Evolutionary conservation across 176 grass and related monocot genomes (phyloP), one percentile per base, ranked within the genome.

Genomic region (Dendrocalamus sinicus): DNA sequence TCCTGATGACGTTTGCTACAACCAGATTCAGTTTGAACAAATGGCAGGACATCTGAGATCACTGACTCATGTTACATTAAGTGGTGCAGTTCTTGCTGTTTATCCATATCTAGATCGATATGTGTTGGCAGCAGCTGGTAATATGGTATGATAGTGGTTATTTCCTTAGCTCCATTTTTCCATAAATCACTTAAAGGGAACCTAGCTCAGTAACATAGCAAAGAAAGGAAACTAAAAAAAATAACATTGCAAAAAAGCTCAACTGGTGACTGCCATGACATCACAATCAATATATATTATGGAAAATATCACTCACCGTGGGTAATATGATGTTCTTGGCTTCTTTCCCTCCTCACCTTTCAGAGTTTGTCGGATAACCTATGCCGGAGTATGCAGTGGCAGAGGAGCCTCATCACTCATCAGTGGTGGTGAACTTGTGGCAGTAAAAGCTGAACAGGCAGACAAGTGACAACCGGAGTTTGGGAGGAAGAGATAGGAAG

Each of bases 41-140:
- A 89, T 89, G 80, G 50, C 80, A 86, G 91, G 86, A 64, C 86
- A 93, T 65, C 84, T 95, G 77, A 91, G 90, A 84, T 86, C 83
- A 85, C 43, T 98, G 67, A 80, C 81, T 84, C 93, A 99, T 75
- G 30, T 70, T 82, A 86, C 83, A 76, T 88, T 92, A 24, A 76
- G 48, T 78, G 96, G 96, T 74, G 96, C 96, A 64, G 96, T 99
- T 84, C 91, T 99, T 88, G 88, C 96, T 62, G 91, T 96, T 8
- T 91, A 91, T 73, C 72, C 96, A 51, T 96, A 92, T 91, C 88
- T 95, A 30, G 89, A 99, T 80, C 88, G 86, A 59, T 94, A 94
- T 96, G 76, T 99, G 50, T 86, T 99, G 90, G 96, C 96, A 84
- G 90, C 96, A 88, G 91, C 96, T 82, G 96, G 96, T 89, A 94